phyloP scores from a whole-genome alignment of 2,329 filamentous ascomycete species.

The Mycosphaerella sp. region DNA sequence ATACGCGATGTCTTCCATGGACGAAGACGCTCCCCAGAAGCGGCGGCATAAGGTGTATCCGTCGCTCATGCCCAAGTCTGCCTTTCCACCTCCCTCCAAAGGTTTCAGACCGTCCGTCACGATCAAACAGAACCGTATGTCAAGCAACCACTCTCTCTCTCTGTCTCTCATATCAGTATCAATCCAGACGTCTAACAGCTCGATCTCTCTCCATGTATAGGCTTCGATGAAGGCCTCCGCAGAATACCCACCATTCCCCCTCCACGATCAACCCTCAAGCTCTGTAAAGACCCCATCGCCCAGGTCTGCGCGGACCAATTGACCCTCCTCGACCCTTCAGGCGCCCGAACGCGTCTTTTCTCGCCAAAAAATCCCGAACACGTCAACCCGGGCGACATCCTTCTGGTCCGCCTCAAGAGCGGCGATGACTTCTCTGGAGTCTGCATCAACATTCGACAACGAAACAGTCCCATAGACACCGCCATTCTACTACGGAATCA shows the following conservation, averaged over 20 bases:
- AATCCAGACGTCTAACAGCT: no score
- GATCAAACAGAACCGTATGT: conserved; percentile 32
- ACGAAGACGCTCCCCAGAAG: conserved; percentile 38
- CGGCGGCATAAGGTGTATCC: conserved; percentile 43
- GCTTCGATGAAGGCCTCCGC: conserved; percentile 29
- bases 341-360: conserved; percentile 76
- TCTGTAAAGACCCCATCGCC: conserved; percentile 62
- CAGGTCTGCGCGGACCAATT: conserved; percentile 65
- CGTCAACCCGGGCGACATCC: conserved; percentile 79
- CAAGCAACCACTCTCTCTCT: not conserved
- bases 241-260: conserved; percentile 41
- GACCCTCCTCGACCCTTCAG: conserved; percentile 71
- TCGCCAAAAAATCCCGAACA: conserved; percentile 68
- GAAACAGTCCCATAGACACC: conserved; percentile 69
- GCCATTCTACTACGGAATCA: conserved; percentile 80
- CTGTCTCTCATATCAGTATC: not conserved
- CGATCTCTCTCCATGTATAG: conserved; percentile 11
- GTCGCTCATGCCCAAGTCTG: conserved; percentile 36
- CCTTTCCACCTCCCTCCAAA: conserved; percentile 24
- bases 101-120: conserved; percentile 32
- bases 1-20: conserved; percentile 39
- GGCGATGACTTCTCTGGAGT: conserved; percentile 88
- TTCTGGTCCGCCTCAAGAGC: conserved; percentile 78
- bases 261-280: conserved; percentile 49
- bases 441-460: conserved; percentile 75